phyloP scores from a whole-genome alignment of 305 asterid species.

The Fraxinus latifolia region DNA sequence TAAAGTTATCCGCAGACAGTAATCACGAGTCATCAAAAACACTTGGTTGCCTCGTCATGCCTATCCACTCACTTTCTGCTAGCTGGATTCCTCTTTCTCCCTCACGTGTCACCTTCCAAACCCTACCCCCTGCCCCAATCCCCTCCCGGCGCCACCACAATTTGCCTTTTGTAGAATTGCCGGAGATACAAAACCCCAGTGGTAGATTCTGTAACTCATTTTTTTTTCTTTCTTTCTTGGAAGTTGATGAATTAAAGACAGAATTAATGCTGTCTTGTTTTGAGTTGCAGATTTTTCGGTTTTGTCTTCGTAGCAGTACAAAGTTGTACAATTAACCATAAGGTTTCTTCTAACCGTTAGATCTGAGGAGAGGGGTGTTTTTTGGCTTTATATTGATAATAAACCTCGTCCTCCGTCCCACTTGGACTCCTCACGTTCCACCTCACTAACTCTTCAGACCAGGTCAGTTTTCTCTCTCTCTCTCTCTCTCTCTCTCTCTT shows the following conservation, averaged over 20 bases:
- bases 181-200: not conserved
- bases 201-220: not conserved
- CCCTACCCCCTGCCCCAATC: slow-evolving; percentile 24
- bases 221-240: not conserved
- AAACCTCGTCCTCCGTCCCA: slow-evolving; percentile 27
- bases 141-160: slow-evolving; percentile 12
- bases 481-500: not conserved
- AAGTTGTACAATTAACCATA: slow-evolving; percentile 6
- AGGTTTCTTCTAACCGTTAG: slow-evolving; percentile 20
- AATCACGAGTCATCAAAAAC: slow-evolving; percentile 15
- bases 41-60: slow-evolving; percentile 42
- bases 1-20: slow-evolving; percentile 28
- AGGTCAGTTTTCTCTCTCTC: slow-evolving; percentile 29
- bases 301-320: not conserved
- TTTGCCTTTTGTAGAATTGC: not conserved
- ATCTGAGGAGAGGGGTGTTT: slow-evolving; percentile 17
- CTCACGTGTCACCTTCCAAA: slow-evolving; percentile 49
- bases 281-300: slow-evolving; percentile 6
- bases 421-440: slow-evolving; percentile 33
- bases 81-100: slow-evolving; percentile 33
- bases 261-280: not conserved
- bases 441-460: slow-evolving; percentile 31
- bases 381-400: slow-evolving; percentile 10
- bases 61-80: slow-evolving; percentile 38
- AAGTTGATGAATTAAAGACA: not conserved